phyloP scores from a whole-genome alignment of 2,329 filamentous ascomycete species.

The Neonectria neomacrospora region DNA sequence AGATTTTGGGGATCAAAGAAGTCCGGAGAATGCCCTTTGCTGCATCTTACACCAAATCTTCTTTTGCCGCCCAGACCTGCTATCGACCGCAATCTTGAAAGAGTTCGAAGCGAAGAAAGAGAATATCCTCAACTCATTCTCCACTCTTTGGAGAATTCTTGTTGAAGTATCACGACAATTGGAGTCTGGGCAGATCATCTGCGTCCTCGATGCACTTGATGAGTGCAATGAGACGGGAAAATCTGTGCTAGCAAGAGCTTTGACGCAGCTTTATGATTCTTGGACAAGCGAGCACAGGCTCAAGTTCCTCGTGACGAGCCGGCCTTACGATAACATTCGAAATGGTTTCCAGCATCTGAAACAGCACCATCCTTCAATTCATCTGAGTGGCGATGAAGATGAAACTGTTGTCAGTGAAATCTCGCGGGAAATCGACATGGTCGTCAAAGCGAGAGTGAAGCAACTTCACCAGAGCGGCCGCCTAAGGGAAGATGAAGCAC shows the following conservation, averaged over 20 bases:
- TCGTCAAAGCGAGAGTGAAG: slow-evolving; percentile 24
- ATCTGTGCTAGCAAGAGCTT: slow-evolving; percentile 34
- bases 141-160: slow-evolving; percentile 48
- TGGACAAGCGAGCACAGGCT: slow-evolving; percentile 29
- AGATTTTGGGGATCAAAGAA: slow-evolving; percentile 52
- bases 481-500: slow-evolving; percentile 7
- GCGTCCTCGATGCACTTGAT: slow-evolving; percentile 55
- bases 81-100: slow-evolving; percentile 37
- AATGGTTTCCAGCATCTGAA: slow-evolving; percentile 30
- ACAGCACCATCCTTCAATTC: slow-evolving; percentile 22
- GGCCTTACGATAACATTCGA: slow-evolving; percentile 44
- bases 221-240: slow-evolving; percentile 48
- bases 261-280: slow-evolving; percentile 42
- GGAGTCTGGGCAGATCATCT: slow-evolving; percentile 44
- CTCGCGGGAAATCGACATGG: slow-evolving; percentile 34
- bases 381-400: slow-evolving; percentile 38
- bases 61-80: slow-evolving; percentile 31
- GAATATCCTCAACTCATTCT: slow-evolving; percentile 37
- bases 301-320: slow-evolving; percentile 53
- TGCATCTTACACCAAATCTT: slow-evolving; percentile 55
- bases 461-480: not conserved
- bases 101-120: slow-evolving; percentile 33
- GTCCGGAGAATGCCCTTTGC: slow-evolving; percentile 45
- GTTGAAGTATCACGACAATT: slow-evolving; percentile 25
- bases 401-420: slow-evolving; percentile 33